phyloP scores from a whole-genome alignment of 306 rosid genomes.

The Rubus idaeus region DNA sequence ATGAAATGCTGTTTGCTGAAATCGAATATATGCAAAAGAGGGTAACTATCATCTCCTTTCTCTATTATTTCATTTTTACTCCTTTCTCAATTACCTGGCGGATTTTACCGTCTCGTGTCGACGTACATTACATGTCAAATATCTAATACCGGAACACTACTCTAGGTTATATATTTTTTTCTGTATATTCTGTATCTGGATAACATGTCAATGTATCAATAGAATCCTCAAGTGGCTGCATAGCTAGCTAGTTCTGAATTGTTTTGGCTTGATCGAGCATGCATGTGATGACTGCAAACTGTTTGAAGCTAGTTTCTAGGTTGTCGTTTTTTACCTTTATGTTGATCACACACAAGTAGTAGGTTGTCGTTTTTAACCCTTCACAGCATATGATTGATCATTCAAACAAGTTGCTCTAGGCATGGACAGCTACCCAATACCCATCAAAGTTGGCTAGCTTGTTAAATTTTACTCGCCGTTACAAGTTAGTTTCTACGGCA shows the following conservation, averaged over 20 bases:
- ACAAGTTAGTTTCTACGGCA: neutral
- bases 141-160: neutral
- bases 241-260: neutral
- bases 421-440: neutral
- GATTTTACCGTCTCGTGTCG: neutral
- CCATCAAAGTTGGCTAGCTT: neutral
- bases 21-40: constrained; percentile 94
- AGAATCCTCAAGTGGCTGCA: neutral
- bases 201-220: neutral
- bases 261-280: neutral
- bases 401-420: neutral
- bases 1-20: constrained; percentile 76
- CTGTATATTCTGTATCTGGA: neutral
- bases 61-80: neutral
- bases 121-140: neutral
- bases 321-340: neutral
- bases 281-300: constrained; percentile 9
- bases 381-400: neutral
- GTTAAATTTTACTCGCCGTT: neutral
- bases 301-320: constrained; percentile 5
- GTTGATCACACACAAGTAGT: neutral
- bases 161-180: neutral
- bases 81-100: too few relatives aligned
- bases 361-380: neutral
- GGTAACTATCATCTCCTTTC: constrained; percentile 42